phyloP scores from a whole-genome alignment of 768 basidiomycete genomes.

The Leccinum barrowsii region DNA sequence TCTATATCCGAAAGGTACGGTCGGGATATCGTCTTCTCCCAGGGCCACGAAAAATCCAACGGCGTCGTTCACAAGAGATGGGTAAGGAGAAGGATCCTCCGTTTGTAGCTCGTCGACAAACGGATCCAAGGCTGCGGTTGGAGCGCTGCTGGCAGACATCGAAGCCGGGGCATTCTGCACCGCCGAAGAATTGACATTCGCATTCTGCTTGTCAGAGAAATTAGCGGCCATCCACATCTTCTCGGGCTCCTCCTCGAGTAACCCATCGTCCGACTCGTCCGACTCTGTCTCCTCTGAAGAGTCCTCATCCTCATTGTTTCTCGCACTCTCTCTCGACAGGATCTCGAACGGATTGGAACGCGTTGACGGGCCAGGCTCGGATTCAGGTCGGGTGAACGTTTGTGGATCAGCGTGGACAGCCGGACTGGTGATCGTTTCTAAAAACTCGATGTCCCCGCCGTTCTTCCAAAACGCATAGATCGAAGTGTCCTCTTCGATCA shows the following conservation, averaged over 20 bases:
- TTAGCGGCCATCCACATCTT: conserved; percentile 30
- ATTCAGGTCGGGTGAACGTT: background rate
- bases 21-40: conserved; percentile 36
- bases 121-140: background rate
- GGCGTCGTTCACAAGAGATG: conserved; percentile 25
- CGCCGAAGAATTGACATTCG: background rate
- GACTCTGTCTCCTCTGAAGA: background rate
- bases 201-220: background rate
- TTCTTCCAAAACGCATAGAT: conserved; percentile 52
- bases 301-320: conserved; percentile 1
- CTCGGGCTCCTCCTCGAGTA: conserved; percentile 10
- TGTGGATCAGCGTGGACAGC: background rate
- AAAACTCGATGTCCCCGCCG: conserved; percentile 46
- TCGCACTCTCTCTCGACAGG: background rate
- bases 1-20: conserved; percentile 36
- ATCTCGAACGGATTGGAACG: conserved; percentile 18
- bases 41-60: conserved; percentile 37
- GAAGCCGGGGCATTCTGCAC: background rate
- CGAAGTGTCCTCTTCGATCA: conserved; percentile 23
- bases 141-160: background rate
- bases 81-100: no score
- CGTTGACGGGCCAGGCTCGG: conserved; percentile 1
- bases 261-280: conserved; percentile 7
- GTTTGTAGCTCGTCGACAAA: background rate
- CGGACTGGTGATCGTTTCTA: conserved; percentile 22